These are phyloP conservation scores for Colletotrichum costaricense DNA, from an alignment of 2,329 filamentous ascomycete genomes.

Conservation along the genomic window DNA sequence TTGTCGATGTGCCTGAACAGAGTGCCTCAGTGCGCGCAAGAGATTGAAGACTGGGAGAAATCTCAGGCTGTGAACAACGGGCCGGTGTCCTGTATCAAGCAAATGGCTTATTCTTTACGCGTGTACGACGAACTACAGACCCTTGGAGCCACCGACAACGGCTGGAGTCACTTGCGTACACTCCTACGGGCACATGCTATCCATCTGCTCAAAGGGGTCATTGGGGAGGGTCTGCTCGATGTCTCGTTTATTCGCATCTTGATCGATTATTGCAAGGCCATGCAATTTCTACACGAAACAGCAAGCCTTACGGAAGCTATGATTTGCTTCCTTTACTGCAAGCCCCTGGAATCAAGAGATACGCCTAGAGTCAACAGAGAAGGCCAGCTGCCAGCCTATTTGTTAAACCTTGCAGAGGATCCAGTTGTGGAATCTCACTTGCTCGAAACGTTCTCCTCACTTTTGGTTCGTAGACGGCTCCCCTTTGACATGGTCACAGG, in stretches of 20 bases:
- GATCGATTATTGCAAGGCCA: slow-evolving; percentile 53
- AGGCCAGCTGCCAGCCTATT: slow-evolving; percentile 40
- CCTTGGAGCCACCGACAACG: slow-evolving; percentile 50
- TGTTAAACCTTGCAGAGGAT: slow-evolving; percentile 43
- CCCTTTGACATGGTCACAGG: background rate
- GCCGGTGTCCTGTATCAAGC: slow-evolving; percentile 47
- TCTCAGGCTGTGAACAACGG: slow-evolving; percentile 51
- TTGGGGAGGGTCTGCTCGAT: slow-evolving; percentile 54
- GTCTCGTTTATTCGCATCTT: slow-evolving; percentile 53
- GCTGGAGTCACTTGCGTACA: slow-evolving; percentile 58
- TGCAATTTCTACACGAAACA: slow-evolving; percentile 51
- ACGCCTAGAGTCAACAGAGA: background rate
- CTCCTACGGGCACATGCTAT: slow-evolving; percentile 61
- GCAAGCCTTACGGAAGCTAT: slow-evolving; percentile 53
- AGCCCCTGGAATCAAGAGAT: slow-evolving; percentile 38
- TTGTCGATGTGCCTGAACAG: slow-evolving; percentile 61
- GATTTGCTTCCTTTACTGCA: slow-evolving; percentile 47
- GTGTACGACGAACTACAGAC: slow-evolving; percentile 62
- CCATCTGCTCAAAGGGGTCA: slow-evolving; percentile 53
- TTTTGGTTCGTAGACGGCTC: slow-evolving; percentile 5
- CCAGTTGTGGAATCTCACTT: background rate
- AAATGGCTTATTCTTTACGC: slow-evolving; percentile 52
- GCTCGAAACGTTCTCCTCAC: slow-evolving; percentile 1
- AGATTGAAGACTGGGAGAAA: slow-evolving; percentile 56
- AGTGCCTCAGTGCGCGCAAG: slow-evolving; percentile 58